These are phyloP conservation scores for Saccharomyces kudriavzevii DNA, from an alignment of 805 yeast genomes.

Conservation along the genomic window DNA sequence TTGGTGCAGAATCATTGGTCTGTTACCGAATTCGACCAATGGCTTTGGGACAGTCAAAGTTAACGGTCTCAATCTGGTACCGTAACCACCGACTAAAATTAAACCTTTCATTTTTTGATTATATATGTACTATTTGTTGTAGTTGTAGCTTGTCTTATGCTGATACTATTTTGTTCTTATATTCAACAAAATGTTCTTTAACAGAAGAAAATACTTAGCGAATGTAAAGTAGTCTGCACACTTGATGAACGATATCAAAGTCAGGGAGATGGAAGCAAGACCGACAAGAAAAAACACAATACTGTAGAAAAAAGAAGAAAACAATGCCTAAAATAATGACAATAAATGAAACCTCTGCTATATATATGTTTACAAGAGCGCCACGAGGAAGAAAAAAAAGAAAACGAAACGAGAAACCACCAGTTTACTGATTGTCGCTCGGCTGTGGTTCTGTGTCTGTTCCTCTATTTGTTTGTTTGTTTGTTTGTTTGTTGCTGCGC, in stretches of 20 bases:
- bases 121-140: not conserved
- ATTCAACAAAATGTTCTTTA: not conserved
- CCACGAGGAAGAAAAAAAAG: not conserved
- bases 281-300: not conserved
- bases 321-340: not conserved
- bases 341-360: not conserved
- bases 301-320: not conserved
- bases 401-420: not conserved
- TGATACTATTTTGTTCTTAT: not conserved
- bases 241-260: constrained; percentile 2
- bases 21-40: constrained; percentile 94
- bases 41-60: constrained; percentile 95
- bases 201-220: constrained; percentile 1
- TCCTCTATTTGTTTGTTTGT: not conserved
- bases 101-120: constrained; percentile 74
- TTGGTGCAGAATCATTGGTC: constrained; percentile 98
- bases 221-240: not conserved
- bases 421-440: not conserved
- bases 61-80: constrained; percentile 98
- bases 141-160: not conserved
- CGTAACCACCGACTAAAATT: constrained; percentile 98
- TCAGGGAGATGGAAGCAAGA: constrained; percentile 10
- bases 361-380: not conserved
- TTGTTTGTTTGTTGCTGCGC: not conserved
- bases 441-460: not conserved